These are phyloP conservation scores for Arachnopeziza araneosa DNA, from an alignment of 2,329 filamentous ascomycete genomes.

Conservation along the genomic window DNA sequence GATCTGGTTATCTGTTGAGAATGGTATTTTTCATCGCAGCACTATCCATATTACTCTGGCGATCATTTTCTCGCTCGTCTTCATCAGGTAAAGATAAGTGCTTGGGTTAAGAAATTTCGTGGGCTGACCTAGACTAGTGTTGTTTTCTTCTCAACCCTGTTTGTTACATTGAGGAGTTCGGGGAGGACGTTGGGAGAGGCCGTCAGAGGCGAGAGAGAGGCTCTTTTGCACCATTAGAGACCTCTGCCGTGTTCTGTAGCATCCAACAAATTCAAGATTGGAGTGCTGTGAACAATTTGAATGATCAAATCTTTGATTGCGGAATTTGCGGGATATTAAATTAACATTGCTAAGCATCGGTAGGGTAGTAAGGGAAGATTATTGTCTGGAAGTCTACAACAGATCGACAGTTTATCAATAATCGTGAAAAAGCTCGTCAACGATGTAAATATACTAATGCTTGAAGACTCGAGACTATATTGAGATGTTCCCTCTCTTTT, in stretches of 20 bases:
- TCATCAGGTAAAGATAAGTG: not conserved
- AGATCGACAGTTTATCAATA: too few relatives aligned
- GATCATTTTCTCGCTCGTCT: not conserved
- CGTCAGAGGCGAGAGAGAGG: not conserved
- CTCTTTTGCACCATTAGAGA: not conserved
- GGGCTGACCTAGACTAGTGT: not conserved
- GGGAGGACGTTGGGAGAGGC: not conserved
- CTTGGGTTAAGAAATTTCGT: not conserved
- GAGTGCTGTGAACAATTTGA: not conserved
- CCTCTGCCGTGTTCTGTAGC: not conserved
- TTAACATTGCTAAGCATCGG: too few relatives aligned
- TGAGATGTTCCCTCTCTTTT: too few relatives aligned
- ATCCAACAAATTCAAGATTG: not conserved
- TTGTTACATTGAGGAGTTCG: not conserved
- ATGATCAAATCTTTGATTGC: too few relatives aligned
- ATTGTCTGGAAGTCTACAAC: too few relatives aligned
- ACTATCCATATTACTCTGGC: not conserved
- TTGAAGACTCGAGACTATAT: too few relatives aligned
- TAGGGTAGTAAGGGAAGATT: too few relatives aligned
- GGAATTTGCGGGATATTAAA: too few relatives aligned
- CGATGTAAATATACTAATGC: too few relatives aligned
- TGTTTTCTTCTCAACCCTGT: not conserved
- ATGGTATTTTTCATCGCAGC: not conserved
- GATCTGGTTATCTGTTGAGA: conserved; percentile 1
- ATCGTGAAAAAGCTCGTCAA: too few relatives aligned